Evolutionary conservation across 495 filamentous ascomycete genomes (phyloP).

Genomic region (Xylaria acuta): DNA sequence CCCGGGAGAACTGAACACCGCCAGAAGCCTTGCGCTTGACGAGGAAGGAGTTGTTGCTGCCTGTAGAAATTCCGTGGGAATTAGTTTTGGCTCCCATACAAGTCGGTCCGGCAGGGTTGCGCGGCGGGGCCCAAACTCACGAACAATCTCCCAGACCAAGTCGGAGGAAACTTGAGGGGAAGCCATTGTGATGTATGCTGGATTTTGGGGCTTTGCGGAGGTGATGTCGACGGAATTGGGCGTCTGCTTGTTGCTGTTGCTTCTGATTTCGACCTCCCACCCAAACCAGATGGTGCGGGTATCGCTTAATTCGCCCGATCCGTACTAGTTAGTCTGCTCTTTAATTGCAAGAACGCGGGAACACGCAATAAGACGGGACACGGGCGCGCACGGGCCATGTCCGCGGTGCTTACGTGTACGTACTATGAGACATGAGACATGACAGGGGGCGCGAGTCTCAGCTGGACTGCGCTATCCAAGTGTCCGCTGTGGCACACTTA

Average conservation of each 20-base stretch:
- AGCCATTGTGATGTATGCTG: slow-evolving; percentile 55
- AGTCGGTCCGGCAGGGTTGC: neutral
- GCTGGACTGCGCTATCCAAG: neutral
- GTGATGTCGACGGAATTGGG: slow-evolving; percentile 38
- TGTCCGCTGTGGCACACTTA: neutral
- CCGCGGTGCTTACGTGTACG: neutral
- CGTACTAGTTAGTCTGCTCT: slow-evolving; percentile 42
- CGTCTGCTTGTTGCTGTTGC: slow-evolving; percentile 41
- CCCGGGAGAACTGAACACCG: slow-evolving; percentile 86
- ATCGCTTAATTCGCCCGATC: slow-evolving; percentile 49
- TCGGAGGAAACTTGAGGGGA: slow-evolving; percentile 75
- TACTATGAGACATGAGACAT: slow-evolving; percentile 1
- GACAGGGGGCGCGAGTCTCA: slow-evolving; percentile 7
- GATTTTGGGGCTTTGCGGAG: slow-evolving; percentile 29
- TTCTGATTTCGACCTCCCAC: slow-evolving; percentile 39
- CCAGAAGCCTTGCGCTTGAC: slow-evolving; percentile 82
- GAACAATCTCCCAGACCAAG: slow-evolving; percentile 88
- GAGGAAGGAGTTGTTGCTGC: slow-evolving; percentile 81
- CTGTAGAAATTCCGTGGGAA: slow-evolving; percentile 50
- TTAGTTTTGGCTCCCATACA: slow-evolving; percentile 12
- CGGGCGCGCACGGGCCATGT: slow-evolving; percentile 2
- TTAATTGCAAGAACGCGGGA: slow-evolving; percentile 24
- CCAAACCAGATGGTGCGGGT: slow-evolving; percentile 46
- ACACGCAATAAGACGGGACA: slow-evolving; percentile 23
- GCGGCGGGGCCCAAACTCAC: slow-evolving; percentile 59